Base-by-base conservation (phyloP, 768 basidiomycete genomes). In the Psilocybe azurescens region DNA sequence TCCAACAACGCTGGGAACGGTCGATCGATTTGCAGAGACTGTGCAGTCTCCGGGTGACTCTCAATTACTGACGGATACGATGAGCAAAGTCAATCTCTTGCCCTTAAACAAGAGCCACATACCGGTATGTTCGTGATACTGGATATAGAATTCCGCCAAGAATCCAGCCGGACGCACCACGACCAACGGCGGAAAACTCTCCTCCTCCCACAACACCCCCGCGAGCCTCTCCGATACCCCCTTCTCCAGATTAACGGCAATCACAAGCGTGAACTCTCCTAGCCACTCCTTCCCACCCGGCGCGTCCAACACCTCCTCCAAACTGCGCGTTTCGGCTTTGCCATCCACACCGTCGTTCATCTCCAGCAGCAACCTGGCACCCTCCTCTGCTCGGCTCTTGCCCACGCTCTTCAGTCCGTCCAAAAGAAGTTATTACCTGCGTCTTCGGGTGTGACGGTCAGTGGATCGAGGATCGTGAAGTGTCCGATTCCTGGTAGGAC, bases 401-500 rank as follows among this genome's bases (percentile, higher is more conserved):
- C 94, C 94, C 49, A 99, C 81, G 68, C 89, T 92, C n/a, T 85
- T 76, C 3, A 77, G 74, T 0, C 88, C 90, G 44, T 91, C 86
- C 28, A 99, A 81, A 99, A 99, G 80, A 99, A 99, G 79, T 99
- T 99, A 81, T 95, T 94, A 0, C 95, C 95, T 0, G 94, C 88
- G 68, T 99, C 96, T 59, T 88, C 84, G 1, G 87, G 81, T 0
- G 87, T 81, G 30, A 89, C 89, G 41, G 73, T 58, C 2, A 75
- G 72, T 24, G 84, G 76, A 70, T 96, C 95, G 61, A 97, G 85
- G 73, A 99, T 86, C 52, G 96, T 97, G 73, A 97, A 99, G 71
- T 92, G 87, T n/a, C 96, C 94, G 65, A 98, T 88, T 7, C 97
- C 97, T 2, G 97, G 97, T 7, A 99, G 86, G 41, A 99, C 95